A percentile compares a stretch with the other conserved stretches of the same genome.
Evolutionary conservation across 148 eudicot species (phyloP).

Genomic region (Cornus florida): DNA sequence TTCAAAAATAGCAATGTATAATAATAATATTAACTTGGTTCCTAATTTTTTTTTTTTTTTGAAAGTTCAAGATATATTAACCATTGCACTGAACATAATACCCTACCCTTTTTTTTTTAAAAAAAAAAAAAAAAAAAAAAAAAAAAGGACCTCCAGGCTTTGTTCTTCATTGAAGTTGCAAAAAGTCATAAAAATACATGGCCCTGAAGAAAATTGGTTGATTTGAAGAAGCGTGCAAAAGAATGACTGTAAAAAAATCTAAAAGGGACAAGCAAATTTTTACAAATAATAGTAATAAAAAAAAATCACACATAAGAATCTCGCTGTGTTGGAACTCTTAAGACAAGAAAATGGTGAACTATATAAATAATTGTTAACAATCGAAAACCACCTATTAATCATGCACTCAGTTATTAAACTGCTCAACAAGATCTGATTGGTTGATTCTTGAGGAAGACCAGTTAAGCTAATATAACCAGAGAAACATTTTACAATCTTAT

Average conservation of each 20-base stretch:
- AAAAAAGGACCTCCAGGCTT: background rate
- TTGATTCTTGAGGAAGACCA: background rate
- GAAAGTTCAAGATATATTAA: background rate
- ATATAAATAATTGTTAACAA: background rate
- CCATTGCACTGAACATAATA: background rate
- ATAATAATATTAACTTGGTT: background rate
- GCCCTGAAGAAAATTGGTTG: background rate
- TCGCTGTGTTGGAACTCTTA: background rate
- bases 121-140: background rate
- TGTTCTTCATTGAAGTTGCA: background rate
- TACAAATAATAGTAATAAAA: too few relatives aligned
- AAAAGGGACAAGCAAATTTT: background rate
- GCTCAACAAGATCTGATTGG: background rate
- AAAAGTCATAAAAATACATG: background rate
- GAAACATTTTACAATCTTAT: too few relatives aligned
- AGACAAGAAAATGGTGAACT: background rate
- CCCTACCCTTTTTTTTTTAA: background rate
- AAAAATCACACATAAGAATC: background rate
- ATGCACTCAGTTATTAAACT: too few relatives aligned
- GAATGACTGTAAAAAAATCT: background rate
- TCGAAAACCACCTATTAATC: background rate
- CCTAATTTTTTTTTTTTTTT: too few relatives aligned
- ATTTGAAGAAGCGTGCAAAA: background rate
- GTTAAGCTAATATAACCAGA: too few relatives aligned
- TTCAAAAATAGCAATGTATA: background rate